phyloP scores from a whole-genome alignment of 23 red algal species.

The Gracilaria vermiculophylla region DNA sequence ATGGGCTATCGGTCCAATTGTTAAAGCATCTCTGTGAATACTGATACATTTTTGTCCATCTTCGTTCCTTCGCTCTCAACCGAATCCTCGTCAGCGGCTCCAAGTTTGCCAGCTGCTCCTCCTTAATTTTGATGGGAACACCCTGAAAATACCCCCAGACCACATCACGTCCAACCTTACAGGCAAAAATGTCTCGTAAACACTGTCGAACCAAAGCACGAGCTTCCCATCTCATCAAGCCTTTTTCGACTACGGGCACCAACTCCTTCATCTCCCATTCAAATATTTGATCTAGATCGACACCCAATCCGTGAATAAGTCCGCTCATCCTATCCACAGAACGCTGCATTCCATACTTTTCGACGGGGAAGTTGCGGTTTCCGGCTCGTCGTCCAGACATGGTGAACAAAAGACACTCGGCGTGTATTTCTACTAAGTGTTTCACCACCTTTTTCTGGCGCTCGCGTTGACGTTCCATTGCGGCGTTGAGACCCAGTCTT shows the following conservation, averaged over 20 bases:
- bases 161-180: constrained; percentile 4
- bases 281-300: constrained; percentile 8
- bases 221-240: constrained; percentile 3
- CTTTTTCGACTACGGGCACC: neutral
- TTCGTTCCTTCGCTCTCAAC: constrained; percentile 21
- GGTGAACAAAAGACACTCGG: constrained; percentile 13
- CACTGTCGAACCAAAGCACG: neutral
- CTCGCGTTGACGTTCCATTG: neutral
- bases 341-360: neutral
- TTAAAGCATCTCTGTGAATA: neutral
- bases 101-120: neutral
- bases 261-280: constrained; percentile 12
- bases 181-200: neutral
- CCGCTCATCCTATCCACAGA: neutral
- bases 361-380: neutral
- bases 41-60: constrained; percentile 3
- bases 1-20: no score
- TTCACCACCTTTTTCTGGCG: neutral
- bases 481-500: neutral
- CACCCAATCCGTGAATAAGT: neutral
- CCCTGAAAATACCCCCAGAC: constrained; percentile 3
- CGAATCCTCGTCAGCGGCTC: neutral
- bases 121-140: constrained; percentile 18
- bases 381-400: neutral
- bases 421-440: constrained; percentile 24